Evolutionary conservation across 2,329 filamentous ascomycete species (phyloP).

Genomic region (Xylariaceae sp.): DNA sequence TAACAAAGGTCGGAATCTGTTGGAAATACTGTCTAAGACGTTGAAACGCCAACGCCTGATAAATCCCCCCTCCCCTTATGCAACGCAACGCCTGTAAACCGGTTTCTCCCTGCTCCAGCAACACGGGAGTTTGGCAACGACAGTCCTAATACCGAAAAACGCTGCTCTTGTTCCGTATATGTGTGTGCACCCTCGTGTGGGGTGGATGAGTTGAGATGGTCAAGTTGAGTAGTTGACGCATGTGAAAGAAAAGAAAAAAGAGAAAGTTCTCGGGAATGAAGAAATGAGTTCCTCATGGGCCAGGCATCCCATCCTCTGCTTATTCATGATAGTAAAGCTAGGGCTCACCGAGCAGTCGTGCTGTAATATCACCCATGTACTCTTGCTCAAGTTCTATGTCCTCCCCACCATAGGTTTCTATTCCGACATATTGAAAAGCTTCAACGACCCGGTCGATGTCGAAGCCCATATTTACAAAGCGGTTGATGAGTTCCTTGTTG

Average conservation of each 20-base stretch:
- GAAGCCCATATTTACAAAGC: constrained; percentile 89
- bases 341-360: constrained; percentile 71
- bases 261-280: neutral
- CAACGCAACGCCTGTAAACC: constrained; percentile 11
- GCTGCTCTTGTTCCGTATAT: neutral
- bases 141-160: neutral
- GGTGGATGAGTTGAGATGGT: constrained; percentile 5
- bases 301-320: neutral
- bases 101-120: constrained; percentile 1
- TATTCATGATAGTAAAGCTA: neutral
- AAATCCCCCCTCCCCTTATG: constrained; percentile 1
- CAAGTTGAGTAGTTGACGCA: neutral
- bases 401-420: constrained; percentile 69
- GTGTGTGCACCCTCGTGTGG: neutral
- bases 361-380: constrained; percentile 85
- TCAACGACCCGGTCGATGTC: constrained; percentile 79
- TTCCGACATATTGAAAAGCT: constrained; percentile 74
- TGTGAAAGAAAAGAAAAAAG: neutral
- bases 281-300: neutral
- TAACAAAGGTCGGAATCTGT: neutral
- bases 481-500: constrained; percentile 73
- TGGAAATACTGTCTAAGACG: neutral
- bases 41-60: constrained; percentile 5
- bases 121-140: neutral
- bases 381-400: constrained; percentile 86